phyloP scores from a whole-genome alignment of 805 yeast genomes.

The Kodamaea jinghongensis region DNA sequence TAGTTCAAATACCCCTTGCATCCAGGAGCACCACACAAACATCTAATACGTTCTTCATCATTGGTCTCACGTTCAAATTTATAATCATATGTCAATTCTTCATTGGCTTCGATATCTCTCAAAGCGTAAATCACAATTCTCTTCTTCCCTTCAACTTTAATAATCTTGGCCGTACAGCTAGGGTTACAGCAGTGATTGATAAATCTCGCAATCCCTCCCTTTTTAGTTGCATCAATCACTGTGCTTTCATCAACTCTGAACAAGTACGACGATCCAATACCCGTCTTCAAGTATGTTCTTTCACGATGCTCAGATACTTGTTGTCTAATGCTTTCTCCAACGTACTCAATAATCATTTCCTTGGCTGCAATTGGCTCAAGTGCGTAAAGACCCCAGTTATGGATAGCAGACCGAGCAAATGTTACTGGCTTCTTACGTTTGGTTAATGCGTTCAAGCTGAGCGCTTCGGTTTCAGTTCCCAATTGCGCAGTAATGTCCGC shows the following conservation, averaged over 20 bases:
- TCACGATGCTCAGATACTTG: conserved; percentile 94
- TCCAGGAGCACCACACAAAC: conserved; percentile 92
- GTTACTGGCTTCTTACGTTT: conserved; percentile 91
- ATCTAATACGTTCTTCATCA: conserved; percentile 81
- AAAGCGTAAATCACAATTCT: conserved; percentile 93
- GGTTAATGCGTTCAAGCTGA: conserved; percentile 81
- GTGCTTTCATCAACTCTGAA: conserved; percentile 92
- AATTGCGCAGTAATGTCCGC: conserved; percentile 85
- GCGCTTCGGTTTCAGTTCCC: conserved; percentile 77
- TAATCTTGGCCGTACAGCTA: conserved; percentile 94
- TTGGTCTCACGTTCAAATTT: conserved; percentile 90
- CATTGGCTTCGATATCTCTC: conserved; percentile 82
- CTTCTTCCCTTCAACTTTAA: conserved; percentile 89
- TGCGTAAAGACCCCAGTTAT: conserved; percentile 97
- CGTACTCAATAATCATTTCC: conserved; percentile 97
- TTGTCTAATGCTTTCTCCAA: conserved; percentile 91
- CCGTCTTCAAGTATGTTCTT: conserved; percentile 76
- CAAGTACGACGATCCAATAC: conserved; percentile 92
- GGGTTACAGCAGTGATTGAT: conserved; percentile 98
- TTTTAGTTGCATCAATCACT: conserved; percentile 95
- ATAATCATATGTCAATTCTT: conserved; percentile 93
- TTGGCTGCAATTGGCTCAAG: conserved; percentile 91
- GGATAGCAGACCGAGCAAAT: conserved; percentile 96
- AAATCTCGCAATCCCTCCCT: conserved; percentile 95
- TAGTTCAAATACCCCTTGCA: conserved; percentile 90